Base-by-base conservation (phyloP, 345 rosid genomes). In the Cardamine resedifolia region DNA sequence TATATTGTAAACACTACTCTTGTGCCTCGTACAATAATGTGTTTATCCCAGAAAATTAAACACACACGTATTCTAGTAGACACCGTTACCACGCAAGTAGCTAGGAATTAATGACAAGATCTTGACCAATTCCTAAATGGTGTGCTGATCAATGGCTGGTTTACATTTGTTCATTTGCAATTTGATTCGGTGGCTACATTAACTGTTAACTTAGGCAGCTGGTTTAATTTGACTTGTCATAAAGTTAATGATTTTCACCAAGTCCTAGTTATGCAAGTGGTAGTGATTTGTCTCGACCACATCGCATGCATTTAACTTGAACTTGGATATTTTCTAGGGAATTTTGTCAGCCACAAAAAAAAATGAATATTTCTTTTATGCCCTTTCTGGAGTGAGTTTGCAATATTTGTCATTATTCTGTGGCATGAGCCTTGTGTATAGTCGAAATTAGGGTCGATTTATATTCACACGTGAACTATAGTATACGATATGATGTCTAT, bases 141-240 rank as follows among this genome's bases (percentile, higher is more conserved):
- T 49, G 67, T 49, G 67, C 50, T 70, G 58, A 34, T 38, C 60
- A 14, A 2, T 48, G 48, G 31, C 34, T 49, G 3, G 60, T 38
- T 71, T 60, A 18, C 16, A 38, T 19, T 19, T 51, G 62, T 28
- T 60, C 62, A 18, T 38, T 70, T 21, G 50, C 18, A 30, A 11
- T 70, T 16, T 58, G 1, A 47, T 47, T 58, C 8, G 64, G 34
- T 69, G 64, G 64, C 55, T 55, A 53, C 34, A 14, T 53, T 26
- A n/a, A 14, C 10, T 20, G 20, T 27, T 7, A 30, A 56, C 34
- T 6, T 30, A 10, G 66, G 58, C 16, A 57, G 36, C 58, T 70
- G 4, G 47, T 59, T 71, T 60, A 43, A 71, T 30, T 38, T 49
- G 51, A n/a, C n/a, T n/a, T n/a, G 75, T 59, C 50, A 59, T 48